phyloP scores from a whole-genome alignment of 23 red algal species.

The Agarophyton chilense region DNA sequence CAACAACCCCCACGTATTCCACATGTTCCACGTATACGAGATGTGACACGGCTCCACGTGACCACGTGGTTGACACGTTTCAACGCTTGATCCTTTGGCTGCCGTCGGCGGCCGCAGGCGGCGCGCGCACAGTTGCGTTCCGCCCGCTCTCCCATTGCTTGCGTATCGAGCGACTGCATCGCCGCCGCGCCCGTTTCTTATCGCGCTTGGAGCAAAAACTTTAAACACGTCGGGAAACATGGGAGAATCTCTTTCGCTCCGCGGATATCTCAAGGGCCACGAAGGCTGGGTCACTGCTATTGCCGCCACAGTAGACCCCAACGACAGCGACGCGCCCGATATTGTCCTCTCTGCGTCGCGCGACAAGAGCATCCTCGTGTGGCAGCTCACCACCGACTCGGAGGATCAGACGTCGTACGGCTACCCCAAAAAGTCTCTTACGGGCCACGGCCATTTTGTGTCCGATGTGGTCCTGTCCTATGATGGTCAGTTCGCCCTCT shows the following conservation, averaged over 20 bases:
- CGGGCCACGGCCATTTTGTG: slow-evolving; percentile 95
- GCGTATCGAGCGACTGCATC: too few species aligned
- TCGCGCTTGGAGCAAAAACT: too few species aligned
- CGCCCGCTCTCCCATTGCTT: too few species aligned
- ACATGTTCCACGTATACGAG: too few species aligned
- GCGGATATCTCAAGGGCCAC: slow-evolving; percentile 96
- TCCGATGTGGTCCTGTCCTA: slow-evolving; percentile 91
- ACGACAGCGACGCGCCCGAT: slow-evolving; percentile 33
- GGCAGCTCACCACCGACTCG: slow-evolving; percentile 80
- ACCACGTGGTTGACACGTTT: too few species aligned
- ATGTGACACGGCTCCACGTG: not conserved
- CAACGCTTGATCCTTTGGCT: slow-evolving; percentile 1
- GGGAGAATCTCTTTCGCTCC: slow-evolving; percentile 79
- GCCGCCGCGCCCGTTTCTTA: not conserved
- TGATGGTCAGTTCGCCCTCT: slow-evolving; percentile 98
- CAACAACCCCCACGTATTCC: not conserved
- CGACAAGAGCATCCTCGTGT: slow-evolving; percentile 96
- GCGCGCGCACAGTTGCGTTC: too few species aligned
- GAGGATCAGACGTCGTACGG: slow-evolving; percentile 85
- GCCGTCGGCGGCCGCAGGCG: slow-evolving; percentile 6
- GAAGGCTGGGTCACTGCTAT: slow-evolving; percentile 95
- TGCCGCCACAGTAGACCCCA: slow-evolving; percentile 78
- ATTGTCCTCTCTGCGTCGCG: slow-evolving; percentile 91
- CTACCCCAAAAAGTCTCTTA: slow-evolving; percentile 71
- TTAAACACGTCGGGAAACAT: too few species aligned